Percentiles rank a stretch among this genome's conserved stretches.
Evolutionary conservation across 2,329 filamentous ascomycete species (phyloP).

Genomic region (Diplodia seriata): DNA sequence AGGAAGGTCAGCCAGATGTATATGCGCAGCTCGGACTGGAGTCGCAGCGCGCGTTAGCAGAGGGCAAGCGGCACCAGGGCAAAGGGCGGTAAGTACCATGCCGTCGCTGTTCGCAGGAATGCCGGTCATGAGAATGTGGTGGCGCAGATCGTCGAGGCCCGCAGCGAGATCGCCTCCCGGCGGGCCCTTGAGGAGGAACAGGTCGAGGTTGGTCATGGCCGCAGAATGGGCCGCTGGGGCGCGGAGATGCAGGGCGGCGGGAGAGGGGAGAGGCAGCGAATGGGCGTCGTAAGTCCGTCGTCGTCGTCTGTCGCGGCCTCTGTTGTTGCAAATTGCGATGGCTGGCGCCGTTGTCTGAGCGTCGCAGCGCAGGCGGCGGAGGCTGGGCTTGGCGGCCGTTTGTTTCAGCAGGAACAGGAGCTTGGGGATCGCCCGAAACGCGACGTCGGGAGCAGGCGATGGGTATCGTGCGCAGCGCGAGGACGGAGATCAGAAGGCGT

Average conservation of each 20-base stretch:
- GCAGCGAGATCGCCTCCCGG: conserved; percentile 71
- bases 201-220: conserved; percentile 64
- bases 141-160: conserved; percentile 72
- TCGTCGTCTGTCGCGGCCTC: conserved; percentile 14
- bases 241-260: conserved; percentile 8
- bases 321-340: conserved; percentile 30
- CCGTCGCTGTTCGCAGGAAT: conserved; percentile 80
- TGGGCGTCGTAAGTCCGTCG: conserved; percentile 13
- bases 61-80: conserved; percentile 10
- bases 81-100: conserved; percentile 69
- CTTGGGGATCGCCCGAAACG: conserved; percentile 12
- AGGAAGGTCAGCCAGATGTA: conserved; percentile 97
- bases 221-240: conserved; percentile 12
- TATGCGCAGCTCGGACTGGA: conserved; percentile 86
- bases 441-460: neutral
- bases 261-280: neutral
- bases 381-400: conserved; percentile 23
- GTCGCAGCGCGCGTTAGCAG: conserved; percentile 24
- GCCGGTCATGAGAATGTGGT: conserved; percentile 76
- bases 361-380: neutral
- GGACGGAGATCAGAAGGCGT: neutral
- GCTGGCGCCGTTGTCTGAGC: conserved; percentile 25
- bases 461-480: neutral
- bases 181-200: conserved; percentile 80
- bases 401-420: conserved; percentile 1